Base-by-base conservation (phyloP, 1,284 basidiomycete genomes). In the Malassezia vespertilionis region DNA sequence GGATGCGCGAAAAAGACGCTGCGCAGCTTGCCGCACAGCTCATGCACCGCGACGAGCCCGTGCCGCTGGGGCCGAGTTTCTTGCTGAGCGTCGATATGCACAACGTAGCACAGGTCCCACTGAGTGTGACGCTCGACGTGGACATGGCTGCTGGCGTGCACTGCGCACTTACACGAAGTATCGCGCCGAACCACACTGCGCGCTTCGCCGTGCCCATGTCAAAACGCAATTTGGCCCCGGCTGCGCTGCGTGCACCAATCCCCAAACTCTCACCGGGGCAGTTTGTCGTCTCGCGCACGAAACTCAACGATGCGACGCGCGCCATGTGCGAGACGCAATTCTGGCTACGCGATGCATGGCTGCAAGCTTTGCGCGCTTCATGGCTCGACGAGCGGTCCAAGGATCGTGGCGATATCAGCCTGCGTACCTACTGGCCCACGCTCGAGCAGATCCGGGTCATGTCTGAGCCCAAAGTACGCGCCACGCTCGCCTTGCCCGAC, bases 261-360 rank as follows among this genome's bases (percentile, higher is more conserved):
- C 91, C 91, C 0, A 80, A 81, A 4, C 73, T 91, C 26, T 46
- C 49, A 39, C 81, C 84, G 49, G 77, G 88, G n/a, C 91, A 97
- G 67, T 96, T 90, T 69, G 82, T 95, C 14, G 82, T 95, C 0
- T 78, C 81, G 17, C 84, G 84, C 62, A 78, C 81, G 9, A 77
- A 76, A 44, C 73, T 84, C 43, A 78, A 80, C 1, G 68, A 73
- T 4, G 72, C 72, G 33, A 82, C 86, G 60, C 77, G 82, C 52
- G 75, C 73, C 30, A 65, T 75, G 8, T 81, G 84, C 58, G 76
- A 81, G 27, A 82, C 86, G 61, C 69, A 89, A 12, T 96, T 96
- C 73, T 96, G 90, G 91, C 90, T 89, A 65, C 78, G 89, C 23
- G 85, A 96, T 67, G 80, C 82, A 54, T 73, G 96, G 10, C 78